Evolutionary conservation across 306 rosid species (phyloP).

Genomic region (Cicer arietinum): DNA sequence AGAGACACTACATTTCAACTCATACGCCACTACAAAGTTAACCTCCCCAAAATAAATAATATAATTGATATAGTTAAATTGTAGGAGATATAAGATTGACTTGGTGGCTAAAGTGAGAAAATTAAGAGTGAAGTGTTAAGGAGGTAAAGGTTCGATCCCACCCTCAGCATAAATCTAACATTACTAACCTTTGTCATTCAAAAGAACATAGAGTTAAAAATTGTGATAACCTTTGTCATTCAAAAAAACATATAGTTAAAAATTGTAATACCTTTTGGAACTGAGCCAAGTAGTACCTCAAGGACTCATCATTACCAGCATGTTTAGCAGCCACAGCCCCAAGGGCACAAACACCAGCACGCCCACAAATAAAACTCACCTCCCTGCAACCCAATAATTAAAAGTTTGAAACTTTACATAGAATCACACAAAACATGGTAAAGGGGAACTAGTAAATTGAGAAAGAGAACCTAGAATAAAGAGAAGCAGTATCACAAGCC

Average conservation of each 20-base stretch:
- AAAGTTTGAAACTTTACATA: conserved; percentile 30
- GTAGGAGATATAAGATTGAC: too few species aligned
- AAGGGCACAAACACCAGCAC: conserved; percentile 77
- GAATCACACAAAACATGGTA: neutral
- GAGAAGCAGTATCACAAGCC: conserved; percentile 74
- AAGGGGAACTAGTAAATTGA: conserved; percentile 1
- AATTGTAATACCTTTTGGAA: conserved; percentile 52
- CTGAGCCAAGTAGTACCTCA: conserved; percentile 60
- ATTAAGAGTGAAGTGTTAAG: too few species aligned
- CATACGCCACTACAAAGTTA: neutral
- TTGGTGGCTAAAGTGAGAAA: too few species aligned
- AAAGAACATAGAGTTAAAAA: too few species aligned
- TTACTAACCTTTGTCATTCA: too few species aligned
- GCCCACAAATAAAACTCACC: conserved; percentile 74
- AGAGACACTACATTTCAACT: neutral
- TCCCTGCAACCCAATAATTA: conserved; percentile 55
- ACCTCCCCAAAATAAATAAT: too few species aligned
- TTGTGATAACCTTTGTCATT: too few species aligned
- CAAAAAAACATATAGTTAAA: too few species aligned
- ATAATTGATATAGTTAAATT: too few species aligned
- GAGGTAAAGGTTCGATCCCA: too few species aligned
- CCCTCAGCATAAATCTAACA: too few species aligned
- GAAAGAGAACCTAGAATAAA: conserved; percentile 53
- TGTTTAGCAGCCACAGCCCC: conserved; percentile 77
- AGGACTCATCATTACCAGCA: conserved; percentile 52